Evolutionary conservation across 2,329 filamentous ascomycete species (phyloP).

Genomic region (Daldinia sp.): DNA sequence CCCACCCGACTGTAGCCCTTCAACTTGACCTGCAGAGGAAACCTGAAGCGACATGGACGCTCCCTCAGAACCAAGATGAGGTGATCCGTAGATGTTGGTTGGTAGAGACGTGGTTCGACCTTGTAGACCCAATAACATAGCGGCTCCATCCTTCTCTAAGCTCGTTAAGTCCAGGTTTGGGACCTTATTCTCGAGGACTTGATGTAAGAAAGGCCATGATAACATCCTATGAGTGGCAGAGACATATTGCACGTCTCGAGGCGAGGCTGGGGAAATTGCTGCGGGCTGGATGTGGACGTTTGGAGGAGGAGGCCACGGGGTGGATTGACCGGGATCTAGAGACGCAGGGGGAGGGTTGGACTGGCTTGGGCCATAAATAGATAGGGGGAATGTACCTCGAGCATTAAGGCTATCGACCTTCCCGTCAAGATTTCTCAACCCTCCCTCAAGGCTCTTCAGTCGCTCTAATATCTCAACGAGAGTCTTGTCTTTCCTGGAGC

Average conservation of each 20-base stretch:
- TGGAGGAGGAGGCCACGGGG: conserved; percentile 44
- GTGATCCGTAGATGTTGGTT: conserved; percentile 39
- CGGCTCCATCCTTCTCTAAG: conserved; percentile 55
- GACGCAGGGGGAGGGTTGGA: conserved; percentile 30
- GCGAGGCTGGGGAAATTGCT: conserved; percentile 36
- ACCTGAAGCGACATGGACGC: conserved; percentile 34
- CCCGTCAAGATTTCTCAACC: conserved; percentile 64
- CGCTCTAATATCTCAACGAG: conserved; percentile 70
- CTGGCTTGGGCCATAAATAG: conserved; percentile 42
- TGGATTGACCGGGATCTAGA: conserved; percentile 41
- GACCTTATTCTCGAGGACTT: conserved; percentile 54
- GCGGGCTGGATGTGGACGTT: conserved; percentile 42
- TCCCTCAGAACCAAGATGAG: conserved; percentile 27
- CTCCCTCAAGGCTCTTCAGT: conserved; percentile 67
- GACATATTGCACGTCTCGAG: conserved; percentile 49
- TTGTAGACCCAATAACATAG: conserved; percentile 51
- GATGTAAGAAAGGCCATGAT: conserved; percentile 61
- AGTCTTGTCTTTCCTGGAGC: conserved; percentile 70
- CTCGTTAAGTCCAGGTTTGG: conserved; percentile 50
- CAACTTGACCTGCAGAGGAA: conserved; percentile 30
- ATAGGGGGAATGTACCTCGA: conserved; percentile 46
- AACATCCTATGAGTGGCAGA: conserved; percentile 64
- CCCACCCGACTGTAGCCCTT: conserved; percentile 35
- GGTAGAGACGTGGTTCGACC: conserved; percentile 30
- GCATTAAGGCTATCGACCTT: conserved; percentile 63